These are phyloP conservation scores for Coemansia reversa DNA, from an alignment of 192 early-diverging fungal species.

Conservation along the genomic window DNA sequence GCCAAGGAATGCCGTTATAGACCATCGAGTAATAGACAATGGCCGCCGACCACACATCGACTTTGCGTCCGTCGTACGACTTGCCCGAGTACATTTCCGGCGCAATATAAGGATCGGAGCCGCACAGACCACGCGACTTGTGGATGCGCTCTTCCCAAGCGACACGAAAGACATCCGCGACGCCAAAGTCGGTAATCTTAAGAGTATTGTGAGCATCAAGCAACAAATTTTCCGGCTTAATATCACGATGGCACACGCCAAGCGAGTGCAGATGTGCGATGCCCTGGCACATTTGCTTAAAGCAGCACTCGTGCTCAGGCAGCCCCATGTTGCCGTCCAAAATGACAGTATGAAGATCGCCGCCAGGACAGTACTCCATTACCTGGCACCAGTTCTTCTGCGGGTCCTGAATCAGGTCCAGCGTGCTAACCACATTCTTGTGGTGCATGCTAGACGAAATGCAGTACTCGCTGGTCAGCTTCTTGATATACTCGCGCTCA, in stretches of 20 bases:
- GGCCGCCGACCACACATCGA: conserved; percentile 94
- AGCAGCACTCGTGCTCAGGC: conserved; percentile 86
- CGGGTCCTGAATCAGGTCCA: conserved; percentile 96
- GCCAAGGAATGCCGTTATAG: conserved; percentile 67
- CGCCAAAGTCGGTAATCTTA: conserved; percentile 99
- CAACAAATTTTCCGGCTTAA: conserved; percentile 86
- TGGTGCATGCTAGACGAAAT: conserved; percentile 90
- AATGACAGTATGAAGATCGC: conserved; percentile 85
- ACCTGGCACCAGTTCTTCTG: conserved; percentile 78
- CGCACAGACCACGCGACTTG: conserved; percentile 86
- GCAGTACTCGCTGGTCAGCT: conserved; percentile 92
- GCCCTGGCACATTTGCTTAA: conserved; percentile 88
- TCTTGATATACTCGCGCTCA: conserved; percentile 94
- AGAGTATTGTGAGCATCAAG: conserved; percentile 75
- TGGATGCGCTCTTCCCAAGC: conserved; percentile 78
- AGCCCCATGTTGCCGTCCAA: conserved; percentile 71
- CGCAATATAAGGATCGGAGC: conserved; percentile 95
- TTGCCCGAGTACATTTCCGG: conserved; percentile 78
- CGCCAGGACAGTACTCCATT: conserved; percentile 87
- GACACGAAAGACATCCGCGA: conserved; percentile 90
- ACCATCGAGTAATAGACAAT: conserved; percentile 88
- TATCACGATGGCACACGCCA: conserved; percentile 93
- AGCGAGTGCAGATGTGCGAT: conserved; percentile 88
- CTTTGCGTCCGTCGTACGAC: conserved; percentile 85
- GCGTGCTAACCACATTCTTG: conserved; percentile 86